A percentile compares a stretch with the other conserved stretches of the same genome.
Evolutionary conservation across 148 eudicot genomes (phyloP).

Genomic region (Camellia japonica): DNA sequence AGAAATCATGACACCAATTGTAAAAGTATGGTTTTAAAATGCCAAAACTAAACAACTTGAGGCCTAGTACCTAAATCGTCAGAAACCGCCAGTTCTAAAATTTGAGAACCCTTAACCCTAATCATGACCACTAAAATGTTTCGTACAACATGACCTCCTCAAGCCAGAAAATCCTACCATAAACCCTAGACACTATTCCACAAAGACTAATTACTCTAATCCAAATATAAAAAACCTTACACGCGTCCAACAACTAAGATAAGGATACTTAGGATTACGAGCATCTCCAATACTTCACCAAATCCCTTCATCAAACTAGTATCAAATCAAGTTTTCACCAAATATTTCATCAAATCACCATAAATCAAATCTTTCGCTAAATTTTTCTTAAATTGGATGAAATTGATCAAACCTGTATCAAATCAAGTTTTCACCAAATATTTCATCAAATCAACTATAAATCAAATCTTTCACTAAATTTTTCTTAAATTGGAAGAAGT

Average conservation of each 20-base stretch:
- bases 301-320: no score
- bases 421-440: no score
- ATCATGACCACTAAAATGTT: background rate
- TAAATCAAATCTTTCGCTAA: no score
- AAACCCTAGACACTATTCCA: background rate
- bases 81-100: background rate
- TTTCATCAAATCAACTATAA: no score
- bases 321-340: no score
- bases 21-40: background rate
- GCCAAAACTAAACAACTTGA: background rate
- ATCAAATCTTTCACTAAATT: no score
- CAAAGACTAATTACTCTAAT: background rate
- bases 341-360: no score
- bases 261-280: no score
- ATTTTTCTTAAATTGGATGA: no score
- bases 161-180: background rate
- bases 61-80: background rate
- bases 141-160: background rate
- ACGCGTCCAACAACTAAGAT: background rate
- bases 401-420: no score
- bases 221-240: background rate
- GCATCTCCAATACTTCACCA: no score
- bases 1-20: background rate
- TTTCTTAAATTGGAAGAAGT: no score
- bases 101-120: constrained; percentile 3